These are phyloP conservation scores for Daedaleopsis nitida DNA, from an alignment of 768 basidiomycete genomes.

Conservation along the genomic window DNA sequence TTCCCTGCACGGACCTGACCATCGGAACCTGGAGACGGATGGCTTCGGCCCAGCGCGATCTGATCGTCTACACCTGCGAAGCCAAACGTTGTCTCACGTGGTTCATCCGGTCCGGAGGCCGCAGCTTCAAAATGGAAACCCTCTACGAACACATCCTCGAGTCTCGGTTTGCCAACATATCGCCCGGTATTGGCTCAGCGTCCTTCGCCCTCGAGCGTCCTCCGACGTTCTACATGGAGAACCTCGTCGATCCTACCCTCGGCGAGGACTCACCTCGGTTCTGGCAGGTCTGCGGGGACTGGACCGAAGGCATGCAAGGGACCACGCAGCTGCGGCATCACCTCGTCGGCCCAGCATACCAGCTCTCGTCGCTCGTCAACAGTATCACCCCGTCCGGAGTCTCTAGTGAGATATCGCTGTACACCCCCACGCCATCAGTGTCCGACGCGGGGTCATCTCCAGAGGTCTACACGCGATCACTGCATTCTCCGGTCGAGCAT, in stretches of 20 bases:
- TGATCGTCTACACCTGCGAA: conserved; percentile 78
- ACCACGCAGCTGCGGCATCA: conserved; percentile 63
- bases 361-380: conserved; percentile 58
- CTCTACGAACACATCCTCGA: conserved; percentile 65
- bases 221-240: conserved; percentile 71
- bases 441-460: conserved; percentile 19
- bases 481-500: conserved; percentile 9
- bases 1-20: conserved; percentile 73
- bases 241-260: conserved; percentile 31
- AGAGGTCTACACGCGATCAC: conserved; percentile 15
- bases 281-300: conserved; percentile 73
- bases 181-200: conserved; percentile 59
- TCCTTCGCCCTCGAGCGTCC: conserved; percentile 66
- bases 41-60: conserved; percentile 61
- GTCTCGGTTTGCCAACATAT: conserved; percentile 54
- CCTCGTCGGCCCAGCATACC: conserved; percentile 62
- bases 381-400: conserved; percentile 36
- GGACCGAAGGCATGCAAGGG: conserved; percentile 77
- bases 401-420: not conserved
- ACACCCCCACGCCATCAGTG: conserved; percentile 10
- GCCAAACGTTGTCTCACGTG: conserved; percentile 66
- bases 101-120: conserved; percentile 75
- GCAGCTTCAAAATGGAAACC: conserved; percentile 85
- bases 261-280: conserved; percentile 7
- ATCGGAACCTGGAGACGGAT: conserved; percentile 83